A percentile compares a stretch with the other conserved stretches of the same genome.
These are phyloP conservation scores for Cylindrotheca fusiformis DNA, from an alignment of 108 stramenopile genomes.

Conservation along the genomic window DNA sequence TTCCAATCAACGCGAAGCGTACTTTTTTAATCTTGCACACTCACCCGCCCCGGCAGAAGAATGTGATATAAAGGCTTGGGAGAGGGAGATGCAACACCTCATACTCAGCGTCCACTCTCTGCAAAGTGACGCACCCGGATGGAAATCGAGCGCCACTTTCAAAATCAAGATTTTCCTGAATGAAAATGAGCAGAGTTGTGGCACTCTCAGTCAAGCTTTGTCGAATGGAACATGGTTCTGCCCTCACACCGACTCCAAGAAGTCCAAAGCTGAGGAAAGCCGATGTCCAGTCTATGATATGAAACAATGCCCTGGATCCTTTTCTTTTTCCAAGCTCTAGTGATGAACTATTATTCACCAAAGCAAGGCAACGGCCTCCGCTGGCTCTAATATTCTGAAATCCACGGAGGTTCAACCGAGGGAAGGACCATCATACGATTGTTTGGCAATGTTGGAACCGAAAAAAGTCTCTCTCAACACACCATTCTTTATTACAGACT, in stretches of 20 bases:
- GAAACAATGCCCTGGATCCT: not conserved
- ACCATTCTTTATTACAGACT: no score
- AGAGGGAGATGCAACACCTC: constrained; percentile 32
- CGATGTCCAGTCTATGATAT: constrained; percentile 8
- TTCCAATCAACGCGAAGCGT: constrained; percentile 16
- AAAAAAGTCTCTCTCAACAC: not conserved
- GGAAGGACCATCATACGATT: not conserved
- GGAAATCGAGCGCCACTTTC: constrained; percentile 7
- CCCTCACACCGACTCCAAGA: not conserved
- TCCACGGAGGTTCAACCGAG: not conserved
- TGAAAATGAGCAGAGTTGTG: not conserved
- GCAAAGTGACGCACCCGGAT: constrained; percentile 7
- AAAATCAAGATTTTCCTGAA: not conserved
- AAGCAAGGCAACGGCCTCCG: not conserved
- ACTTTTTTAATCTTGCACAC: constrained; percentile 5
- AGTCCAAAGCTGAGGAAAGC: not conserved
- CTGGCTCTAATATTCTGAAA: not conserved
- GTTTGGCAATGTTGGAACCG: not conserved
- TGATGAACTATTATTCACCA: no score
- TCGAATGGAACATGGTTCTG: constrained; percentile 11
- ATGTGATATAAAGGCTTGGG: constrained; percentile 3
- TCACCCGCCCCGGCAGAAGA: not conserved
- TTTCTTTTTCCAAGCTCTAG: no score
- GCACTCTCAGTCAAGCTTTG: not conserved
- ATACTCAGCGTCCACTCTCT: constrained; percentile 20